A percentile compares a stretch with the other conserved stretches of the same genome.
phyloP scores from a whole-genome alignment of 177 flowering plant species.

The Telopea speciosissima region DNA sequence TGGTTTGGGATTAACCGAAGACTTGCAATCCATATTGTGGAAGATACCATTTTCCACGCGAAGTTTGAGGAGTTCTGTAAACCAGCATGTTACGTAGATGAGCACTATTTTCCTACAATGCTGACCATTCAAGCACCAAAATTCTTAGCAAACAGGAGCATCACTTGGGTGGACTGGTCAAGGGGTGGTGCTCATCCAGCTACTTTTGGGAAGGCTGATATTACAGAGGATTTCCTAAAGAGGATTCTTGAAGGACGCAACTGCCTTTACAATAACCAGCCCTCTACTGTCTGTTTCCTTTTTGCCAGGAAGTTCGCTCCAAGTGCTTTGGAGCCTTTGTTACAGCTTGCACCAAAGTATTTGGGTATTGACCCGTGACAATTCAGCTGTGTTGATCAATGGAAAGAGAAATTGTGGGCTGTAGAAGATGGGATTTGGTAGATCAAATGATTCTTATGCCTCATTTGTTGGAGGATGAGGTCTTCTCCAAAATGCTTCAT shows the following conservation, averaged over 20 bases:
- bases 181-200: slow-evolving; percentile 63
- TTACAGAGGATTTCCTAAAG: slow-evolving; percentile 34
- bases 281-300: slow-evolving; percentile 31
- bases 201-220: slow-evolving; percentile 36
- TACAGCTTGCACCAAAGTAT: slow-evolving; percentile 21
- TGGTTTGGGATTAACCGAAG: slow-evolving; percentile 48
- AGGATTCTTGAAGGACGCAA: slow-evolving; percentile 15
- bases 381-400: not conserved
- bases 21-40: slow-evolving; percentile 35
- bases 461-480: not conserved
- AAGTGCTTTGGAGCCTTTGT: slow-evolving; percentile 36
- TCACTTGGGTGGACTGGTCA: slow-evolving; percentile 63
- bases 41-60: slow-evolving; percentile 30
- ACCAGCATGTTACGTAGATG: slow-evolving; percentile 52
- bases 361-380: slow-evolving; percentile 11
- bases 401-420: not conserved
- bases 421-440: not conserved
- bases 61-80: slow-evolving; percentile 35
- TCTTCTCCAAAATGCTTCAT: not conserved
- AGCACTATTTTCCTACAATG: slow-evolving; percentile 62
- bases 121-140: slow-evolving; percentile 29
- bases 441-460: not conserved
- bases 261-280: slow-evolving; percentile 34
- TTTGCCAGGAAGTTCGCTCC: slow-evolving; percentile 57
- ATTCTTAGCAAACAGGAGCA: slow-evolving; percentile 39